Evolutionary conservation across 345 rosid species (phyloP).

Genomic region (Linum tenue): DNA sequence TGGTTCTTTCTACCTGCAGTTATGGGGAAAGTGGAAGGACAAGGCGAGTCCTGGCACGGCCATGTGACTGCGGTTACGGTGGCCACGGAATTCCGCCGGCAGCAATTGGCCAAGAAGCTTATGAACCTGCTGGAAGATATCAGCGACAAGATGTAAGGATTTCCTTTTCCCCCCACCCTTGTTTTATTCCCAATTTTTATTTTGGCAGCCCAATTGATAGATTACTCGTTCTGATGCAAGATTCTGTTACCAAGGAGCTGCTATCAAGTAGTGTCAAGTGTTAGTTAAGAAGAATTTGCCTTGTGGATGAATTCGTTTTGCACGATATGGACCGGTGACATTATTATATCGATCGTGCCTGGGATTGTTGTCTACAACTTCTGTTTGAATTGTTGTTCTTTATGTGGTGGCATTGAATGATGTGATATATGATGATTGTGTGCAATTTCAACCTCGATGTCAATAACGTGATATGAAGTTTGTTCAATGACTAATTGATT

Average conservation of each 20-base stretch:
- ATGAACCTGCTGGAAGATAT: constrained; percentile 82
- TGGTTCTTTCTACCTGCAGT: constrained; percentile 32
- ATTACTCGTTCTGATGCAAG: neutral
- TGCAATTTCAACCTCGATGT: neutral
- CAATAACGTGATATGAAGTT: neutral
- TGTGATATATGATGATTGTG: neutral
- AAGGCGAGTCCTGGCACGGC: constrained; percentile 98
- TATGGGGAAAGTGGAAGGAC: constrained; percentile 97
- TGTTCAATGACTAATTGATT: neutral
- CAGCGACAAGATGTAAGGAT: constrained; percentile 80
- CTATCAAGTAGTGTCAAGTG: neutral
- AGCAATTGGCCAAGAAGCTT: constrained; percentile 78
- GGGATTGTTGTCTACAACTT: neutral
- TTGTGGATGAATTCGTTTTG: too few species aligned
- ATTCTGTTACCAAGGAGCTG: neutral
- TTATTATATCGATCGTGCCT: too few species aligned
- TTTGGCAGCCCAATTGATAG: neutral
- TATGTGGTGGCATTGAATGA: neutral
- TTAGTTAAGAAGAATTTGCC: too few species aligned
- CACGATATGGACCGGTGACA: too few species aligned
- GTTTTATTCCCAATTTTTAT: neutral
- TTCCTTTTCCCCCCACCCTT: neutral
- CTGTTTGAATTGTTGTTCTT: too few species aligned
- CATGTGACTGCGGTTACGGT: constrained; percentile 96
- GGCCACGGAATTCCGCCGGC: constrained; percentile 79